Evolutionary conservation across 805 yeast species (phyloP), one percentile per base, ranked within the genome.

Genomic region (Lipomyces oligophaga): DNA sequence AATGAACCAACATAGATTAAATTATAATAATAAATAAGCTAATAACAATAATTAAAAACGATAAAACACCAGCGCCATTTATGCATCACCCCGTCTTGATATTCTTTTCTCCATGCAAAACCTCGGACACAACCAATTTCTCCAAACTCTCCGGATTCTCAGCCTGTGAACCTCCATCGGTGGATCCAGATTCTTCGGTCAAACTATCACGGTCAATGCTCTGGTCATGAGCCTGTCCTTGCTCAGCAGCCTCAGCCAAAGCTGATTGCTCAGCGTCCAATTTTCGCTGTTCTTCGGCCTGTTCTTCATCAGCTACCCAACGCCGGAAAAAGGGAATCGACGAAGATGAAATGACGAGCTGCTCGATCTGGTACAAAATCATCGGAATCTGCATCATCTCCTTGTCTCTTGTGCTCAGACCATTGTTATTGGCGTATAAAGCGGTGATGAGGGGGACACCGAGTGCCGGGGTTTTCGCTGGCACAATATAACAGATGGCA

Each of bases 401-500:
- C 33, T 37, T 40, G 49, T 84, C 67, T 54, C 78, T 70, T 6
- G 52, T 58, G 10, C 22, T 30, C 20, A 52, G 44, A 11, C 35
- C 41, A 6, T 56, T 20, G 7, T 74, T 71, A 58, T 75, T 78
- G 10, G 95, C 95, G 62, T 85, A 87, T 62, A 84, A 87, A 0
- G 90, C 78, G 1, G 86, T 73, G 11, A 83, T 73, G 39, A 87
- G 69, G 1, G 95, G 83, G 2, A 87, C 95, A 31, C 96, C 96
- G 43, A 87, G 70, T 0, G 96, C 96, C 0, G 95, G 96, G 0
- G 96, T 87, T 64, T 87, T 87, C 1, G 96, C 95, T 3, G 95
- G 90, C 6, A 94, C 95, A 65, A 95, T 85, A 52, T 85, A 73
- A 81, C 88, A 76, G 38, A 88, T 75, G 7, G 89, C 75, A 26